Evolutionary conservation across 495 filamentous ascomycete species (phyloP).

Genomic region (Trichoderma reesei): DNA sequence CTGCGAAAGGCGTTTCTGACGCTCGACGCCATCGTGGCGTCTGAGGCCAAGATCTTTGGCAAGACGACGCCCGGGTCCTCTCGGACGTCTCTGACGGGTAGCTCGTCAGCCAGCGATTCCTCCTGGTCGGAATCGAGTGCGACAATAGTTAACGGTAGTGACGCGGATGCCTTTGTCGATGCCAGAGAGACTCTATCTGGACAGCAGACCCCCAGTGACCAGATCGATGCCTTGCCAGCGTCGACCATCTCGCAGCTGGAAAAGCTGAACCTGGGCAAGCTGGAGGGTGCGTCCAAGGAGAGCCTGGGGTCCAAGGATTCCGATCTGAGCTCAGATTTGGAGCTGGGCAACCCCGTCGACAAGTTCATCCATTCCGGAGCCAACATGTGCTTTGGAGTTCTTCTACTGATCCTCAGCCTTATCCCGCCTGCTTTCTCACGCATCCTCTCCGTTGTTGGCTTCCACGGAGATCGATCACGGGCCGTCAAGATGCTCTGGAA

Average conservation of each 20-base stretch:
- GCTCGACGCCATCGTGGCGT: constrained; percentile 58
- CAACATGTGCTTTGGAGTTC: constrained; percentile 79
- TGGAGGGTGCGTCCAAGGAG: background rate
- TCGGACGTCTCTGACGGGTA: background rate
- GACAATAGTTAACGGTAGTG: background rate
- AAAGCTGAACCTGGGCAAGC: background rate
- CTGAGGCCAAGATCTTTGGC: constrained; percentile 34
- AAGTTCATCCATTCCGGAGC: constrained; percentile 80
- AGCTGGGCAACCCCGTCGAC: constrained; percentile 63
- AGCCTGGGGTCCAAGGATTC: background rate
- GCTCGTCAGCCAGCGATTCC: constrained; percentile 9
- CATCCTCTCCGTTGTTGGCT: constrained; percentile 81
- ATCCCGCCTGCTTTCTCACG: constrained; percentile 81
- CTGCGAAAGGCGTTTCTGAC: constrained; percentile 82
- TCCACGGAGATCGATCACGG: constrained; percentile 77
- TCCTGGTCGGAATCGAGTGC: background rate
- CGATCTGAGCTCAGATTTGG: constrained; percentile 16
- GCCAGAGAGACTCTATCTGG: background rate
- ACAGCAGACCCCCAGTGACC: constrained; percentile 7
- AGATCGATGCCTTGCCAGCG: background rate
- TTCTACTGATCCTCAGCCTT: constrained; percentile 79
- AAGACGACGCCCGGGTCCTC: background rate
- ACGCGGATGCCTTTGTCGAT: background rate
- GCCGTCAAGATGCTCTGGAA: constrained; percentile 88
- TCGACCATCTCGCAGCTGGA: background rate